phyloP scores from a whole-genome alignment of 75 land plant genomes.

The Azolla pinnata region DNA sequence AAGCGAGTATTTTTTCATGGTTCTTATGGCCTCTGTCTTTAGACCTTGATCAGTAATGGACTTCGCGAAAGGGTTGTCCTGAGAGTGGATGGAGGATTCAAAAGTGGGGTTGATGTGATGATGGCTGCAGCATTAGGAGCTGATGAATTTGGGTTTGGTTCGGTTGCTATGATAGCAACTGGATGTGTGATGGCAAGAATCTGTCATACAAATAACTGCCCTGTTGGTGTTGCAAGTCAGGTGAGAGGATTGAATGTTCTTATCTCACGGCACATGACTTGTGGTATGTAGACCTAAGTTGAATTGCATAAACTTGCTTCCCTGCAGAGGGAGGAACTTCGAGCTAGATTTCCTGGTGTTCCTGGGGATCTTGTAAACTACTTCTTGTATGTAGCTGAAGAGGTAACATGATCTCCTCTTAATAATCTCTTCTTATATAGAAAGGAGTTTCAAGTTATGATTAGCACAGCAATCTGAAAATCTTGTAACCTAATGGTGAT shows the following conservation, averaged over 20 bases:
- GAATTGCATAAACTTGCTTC: no score
- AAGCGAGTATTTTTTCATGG: not conserved
- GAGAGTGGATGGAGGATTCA: constrained; percentile 95
- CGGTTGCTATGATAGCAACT: constrained; percentile 96
- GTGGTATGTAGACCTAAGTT: not conserved
- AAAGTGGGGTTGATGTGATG: constrained; percentile 90
- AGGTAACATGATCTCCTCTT: no score
- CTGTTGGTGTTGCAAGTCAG: constrained; percentile 99
- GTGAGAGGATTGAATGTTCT: constrained; percentile 19
- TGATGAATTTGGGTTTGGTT: constrained; percentile 98
- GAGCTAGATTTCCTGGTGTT: constrained; percentile 97
- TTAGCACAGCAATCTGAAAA: no score
- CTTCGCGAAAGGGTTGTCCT: constrained; percentile 89
- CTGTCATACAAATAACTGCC: constrained; percentile 98
- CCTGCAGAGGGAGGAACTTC: constrained; percentile 89
- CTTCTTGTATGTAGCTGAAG: constrained; percentile 90
- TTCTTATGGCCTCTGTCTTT: constrained; percentile 13
- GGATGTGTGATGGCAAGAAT: constrained; percentile 98
- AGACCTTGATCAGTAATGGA: constrained; percentile 86
- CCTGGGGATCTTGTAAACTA: constrained; percentile 94
- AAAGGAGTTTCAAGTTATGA: not conserved
- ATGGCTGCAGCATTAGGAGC: constrained; percentile 99
- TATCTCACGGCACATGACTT: not conserved
- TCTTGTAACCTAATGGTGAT: no score
- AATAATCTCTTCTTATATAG: no score